Conservation (phyloP, 441 rosid species). For the Codiaeum variegatum region DNA sequence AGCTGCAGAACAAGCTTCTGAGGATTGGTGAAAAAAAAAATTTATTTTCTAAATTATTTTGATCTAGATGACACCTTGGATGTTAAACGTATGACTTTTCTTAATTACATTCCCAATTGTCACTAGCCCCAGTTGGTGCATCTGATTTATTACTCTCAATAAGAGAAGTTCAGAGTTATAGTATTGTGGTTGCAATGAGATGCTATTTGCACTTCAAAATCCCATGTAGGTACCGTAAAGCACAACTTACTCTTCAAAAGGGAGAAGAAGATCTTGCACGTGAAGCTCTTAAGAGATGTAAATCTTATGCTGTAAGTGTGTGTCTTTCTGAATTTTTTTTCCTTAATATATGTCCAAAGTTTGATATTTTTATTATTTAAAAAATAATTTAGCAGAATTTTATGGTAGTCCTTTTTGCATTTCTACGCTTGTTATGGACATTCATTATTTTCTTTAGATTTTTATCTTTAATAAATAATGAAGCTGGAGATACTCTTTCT, state of each 20-base stretch:
- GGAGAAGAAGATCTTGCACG: slow-evolving; percentile 99
- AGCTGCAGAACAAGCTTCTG: slow-evolving; percentile 84
- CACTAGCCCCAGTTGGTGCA: not conserved
- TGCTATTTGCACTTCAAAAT: not conserved
- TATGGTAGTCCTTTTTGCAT: not conserved
- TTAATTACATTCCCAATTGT: not conserved
- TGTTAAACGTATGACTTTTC: not conserved
- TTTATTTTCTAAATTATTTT: not conserved
- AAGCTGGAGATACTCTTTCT: not conserved
- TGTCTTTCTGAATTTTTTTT: slow-evolving; percentile 2
- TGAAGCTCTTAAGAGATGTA: slow-evolving; percentile 93
- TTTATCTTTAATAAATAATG: not conserved
- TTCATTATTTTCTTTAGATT: not conserved
- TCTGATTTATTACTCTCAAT: not conserved
- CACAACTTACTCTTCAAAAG: slow-evolving; percentile 92
- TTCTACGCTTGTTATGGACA: not conserved
- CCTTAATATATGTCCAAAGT: not conserved
- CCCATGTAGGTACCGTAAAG: slow-evolving; percentile 79
- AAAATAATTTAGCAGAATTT: not conserved
- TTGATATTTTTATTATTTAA: not conserved
- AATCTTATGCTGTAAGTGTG: slow-evolving; percentile 74
- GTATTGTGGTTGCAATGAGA: not conserved
- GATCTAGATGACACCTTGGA: not conserved
- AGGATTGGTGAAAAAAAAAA: slow-evolving; percentile 59
- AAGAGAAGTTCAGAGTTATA: not conserved